These are phyloP conservation scores for Cercospora sp. DNA, from an alignment of 2,329 filamentous ascomycete genomes.

Conservation along the genomic window DNA sequence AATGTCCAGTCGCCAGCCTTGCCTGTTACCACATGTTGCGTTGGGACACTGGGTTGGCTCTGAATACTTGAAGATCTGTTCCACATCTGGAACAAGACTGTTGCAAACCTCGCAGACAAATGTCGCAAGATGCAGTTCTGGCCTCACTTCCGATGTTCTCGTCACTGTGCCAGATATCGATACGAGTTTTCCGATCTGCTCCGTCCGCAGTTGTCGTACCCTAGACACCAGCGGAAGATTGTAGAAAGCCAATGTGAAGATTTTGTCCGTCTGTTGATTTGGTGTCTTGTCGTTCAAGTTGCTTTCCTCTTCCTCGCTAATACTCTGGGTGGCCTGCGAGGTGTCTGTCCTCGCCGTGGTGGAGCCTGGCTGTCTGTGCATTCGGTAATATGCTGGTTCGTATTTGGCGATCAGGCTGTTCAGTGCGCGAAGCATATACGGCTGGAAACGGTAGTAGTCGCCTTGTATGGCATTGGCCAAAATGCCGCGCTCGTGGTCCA, in stretches of 20 bases:
- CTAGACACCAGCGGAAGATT: slow-evolving; percentile 85
- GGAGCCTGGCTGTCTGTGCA: slow-evolving; percentile 80
- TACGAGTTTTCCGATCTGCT: slow-evolving; percentile 86
- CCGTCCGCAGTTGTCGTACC: slow-evolving; percentile 80
- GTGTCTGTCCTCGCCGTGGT: slow-evolving; percentile 68
- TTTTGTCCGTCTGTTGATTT: slow-evolving; percentile 94
- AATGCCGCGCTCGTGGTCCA: slow-evolving; percentile 72
- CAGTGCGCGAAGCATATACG: slow-evolving; percentile 82
- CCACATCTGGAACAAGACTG: slow-evolving; percentile 81
- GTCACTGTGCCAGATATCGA: slow-evolving; percentile 98
- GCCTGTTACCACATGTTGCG: slow-evolving; percentile 77
- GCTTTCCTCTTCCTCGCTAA: slow-evolving; percentile 60
- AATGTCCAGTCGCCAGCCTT: slow-evolving; percentile 96
- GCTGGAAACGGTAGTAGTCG: slow-evolving; percentile 92
- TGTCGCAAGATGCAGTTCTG: slow-evolving; percentile 86
- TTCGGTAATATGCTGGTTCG: slow-evolving; percentile 89
- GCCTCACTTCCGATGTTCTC: slow-evolving; percentile 92
- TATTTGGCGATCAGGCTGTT: slow-evolving; percentile 94
- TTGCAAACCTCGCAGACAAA: slow-evolving; percentile 90
- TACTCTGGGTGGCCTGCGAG: slow-evolving; percentile 57
- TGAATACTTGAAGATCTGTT: slow-evolving; percentile 96
- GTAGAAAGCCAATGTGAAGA: slow-evolving; percentile 92
- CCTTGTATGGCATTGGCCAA: slow-evolving; percentile 82
- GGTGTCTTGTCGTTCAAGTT: slow-evolving; percentile 69
- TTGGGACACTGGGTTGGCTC: slow-evolving; percentile 97